These are phyloP conservation scores for Endogone sp. DNA, from an alignment of 192 early-diverging fungal species.

Conservation along the genomic window DNA sequence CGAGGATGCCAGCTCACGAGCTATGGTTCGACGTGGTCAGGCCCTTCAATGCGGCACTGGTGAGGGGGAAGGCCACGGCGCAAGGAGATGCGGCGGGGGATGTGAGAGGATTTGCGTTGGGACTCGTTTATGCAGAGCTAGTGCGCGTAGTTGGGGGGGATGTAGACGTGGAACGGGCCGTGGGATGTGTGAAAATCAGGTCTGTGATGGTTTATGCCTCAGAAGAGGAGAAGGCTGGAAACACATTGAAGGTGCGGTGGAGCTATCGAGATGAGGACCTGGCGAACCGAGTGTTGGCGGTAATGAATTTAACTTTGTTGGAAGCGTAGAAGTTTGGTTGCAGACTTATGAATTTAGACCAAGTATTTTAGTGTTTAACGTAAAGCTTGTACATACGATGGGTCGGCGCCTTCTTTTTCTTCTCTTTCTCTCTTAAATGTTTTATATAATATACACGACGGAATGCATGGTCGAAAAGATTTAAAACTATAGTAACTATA, in stretches of 20 bases:
- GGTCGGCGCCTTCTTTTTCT: too few species aligned
- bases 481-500: too few species aligned
- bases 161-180: constrained; percentile 3
- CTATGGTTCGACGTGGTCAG: constrained; percentile 33
- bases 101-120: constrained; percentile 24
- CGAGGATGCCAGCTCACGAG: constrained; percentile 27
- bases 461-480: too few species aligned
- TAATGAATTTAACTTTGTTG: background rate
- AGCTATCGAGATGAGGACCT: constrained; percentile 43
- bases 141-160: constrained; percentile 25
- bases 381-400: too few species aligned
- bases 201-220: background rate
- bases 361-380: too few species aligned
- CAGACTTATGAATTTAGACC: too few species aligned
- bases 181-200: background rate
- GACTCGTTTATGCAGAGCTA: constrained; percentile 28
- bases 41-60: constrained; percentile 26
- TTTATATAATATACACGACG: too few species aligned
- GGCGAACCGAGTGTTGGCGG: constrained; percentile 33
- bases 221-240: background rate
- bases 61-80: constrained; percentile 19
- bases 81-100: constrained; percentile 23
- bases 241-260: constrained; percentile 17
- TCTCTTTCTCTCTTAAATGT: too few species aligned
- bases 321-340: too few species aligned